Evolutionary conservation across 148 eudicot genomes (phyloP).

Genomic region (Rheum nobile): DNA sequence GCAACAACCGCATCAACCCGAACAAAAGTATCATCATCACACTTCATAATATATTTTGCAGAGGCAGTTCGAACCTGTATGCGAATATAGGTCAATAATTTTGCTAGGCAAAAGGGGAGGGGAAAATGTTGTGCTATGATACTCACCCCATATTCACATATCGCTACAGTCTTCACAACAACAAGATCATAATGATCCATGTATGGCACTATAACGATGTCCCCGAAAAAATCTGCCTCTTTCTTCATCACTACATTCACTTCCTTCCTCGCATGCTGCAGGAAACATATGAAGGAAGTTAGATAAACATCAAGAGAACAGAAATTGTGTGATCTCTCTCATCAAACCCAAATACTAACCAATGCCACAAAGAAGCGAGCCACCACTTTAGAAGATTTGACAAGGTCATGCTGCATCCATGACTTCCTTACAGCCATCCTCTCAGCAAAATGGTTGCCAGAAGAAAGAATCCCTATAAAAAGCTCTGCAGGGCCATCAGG

Average conservation of each 20-base stretch:
- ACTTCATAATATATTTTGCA: conserved; percentile 76
- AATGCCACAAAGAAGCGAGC: conserved; percentile 78
- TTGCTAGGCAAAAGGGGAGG: background rate
- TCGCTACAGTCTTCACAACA: conserved; percentile 81
- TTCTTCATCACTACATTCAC: conserved; percentile 57
- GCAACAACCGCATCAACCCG: conserved; percentile 66
- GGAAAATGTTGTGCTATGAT: background rate
- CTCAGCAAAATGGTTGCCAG: conserved; percentile 82
- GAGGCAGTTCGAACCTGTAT: conserved; percentile 51
- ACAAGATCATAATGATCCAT: conserved; percentile 85
- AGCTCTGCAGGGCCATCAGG: conserved; percentile 40
- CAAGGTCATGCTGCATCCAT: conserved; percentile 64
- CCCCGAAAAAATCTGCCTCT: conserved; percentile 80
- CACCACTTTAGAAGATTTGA: conserved; percentile 40
- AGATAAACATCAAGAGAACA: background rate
- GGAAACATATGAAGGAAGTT: background rate
- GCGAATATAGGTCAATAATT: background rate
- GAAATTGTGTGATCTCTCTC: background rate
- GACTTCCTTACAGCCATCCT: conserved; percentile 88
- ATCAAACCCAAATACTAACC: conserved; percentile 24
- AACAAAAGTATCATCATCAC: conserved; percentile 89
- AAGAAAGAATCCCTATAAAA: conserved; percentile 68
- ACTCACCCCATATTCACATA: conserved; percentile 86
- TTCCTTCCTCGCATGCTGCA: conserved; percentile 56
- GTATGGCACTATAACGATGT: conserved; percentile 73